Percentiles rank a stretch among this genome's conserved stretches.
Conservation (phyloP, 495 filamentous ascomycete genomes). For the Zalerion maritima region DNA sequence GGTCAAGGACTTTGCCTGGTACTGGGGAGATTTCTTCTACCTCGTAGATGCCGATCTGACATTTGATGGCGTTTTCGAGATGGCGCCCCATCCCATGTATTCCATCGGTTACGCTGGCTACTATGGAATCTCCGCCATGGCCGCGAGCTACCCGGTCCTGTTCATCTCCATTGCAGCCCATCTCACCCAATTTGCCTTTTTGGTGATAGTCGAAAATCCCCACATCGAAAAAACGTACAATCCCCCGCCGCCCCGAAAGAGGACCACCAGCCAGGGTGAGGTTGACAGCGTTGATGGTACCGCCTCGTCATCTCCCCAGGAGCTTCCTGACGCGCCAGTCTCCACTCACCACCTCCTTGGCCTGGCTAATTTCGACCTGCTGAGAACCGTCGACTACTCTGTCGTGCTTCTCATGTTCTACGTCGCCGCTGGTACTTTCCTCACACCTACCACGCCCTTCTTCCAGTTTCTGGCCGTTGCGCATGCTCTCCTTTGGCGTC, state of each 20-base stretch:
- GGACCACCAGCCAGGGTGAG: constrained; percentile 24
- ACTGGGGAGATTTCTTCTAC: constrained; percentile 99
- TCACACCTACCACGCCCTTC: constrained; percentile 62
- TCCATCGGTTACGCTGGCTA: constrained; percentile 96
- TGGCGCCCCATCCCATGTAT: constrained; percentile 99
- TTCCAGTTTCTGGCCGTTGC: constrained; percentile 66
- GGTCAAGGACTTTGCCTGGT: constrained; percentile 99
- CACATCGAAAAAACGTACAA: constrained; percentile 99
- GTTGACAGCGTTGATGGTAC: too few relatives aligned
- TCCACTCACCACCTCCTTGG: constrained; percentile 71
- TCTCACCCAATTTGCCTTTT: constrained; percentile 85
- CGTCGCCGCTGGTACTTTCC: constrained; percentile 51
- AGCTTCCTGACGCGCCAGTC: constrained; percentile 30
- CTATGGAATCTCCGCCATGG: constrained; percentile 97
- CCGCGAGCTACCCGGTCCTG: constrained; percentile 90
- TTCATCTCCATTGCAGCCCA: constrained; percentile 94
- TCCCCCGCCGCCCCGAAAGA: constrained; percentile 62
- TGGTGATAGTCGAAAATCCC: constrained; percentile 81
- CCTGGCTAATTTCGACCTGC: constrained; percentile 69
- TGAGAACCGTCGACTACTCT: constrained; percentile 70
- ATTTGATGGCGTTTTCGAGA: constrained; percentile 97
- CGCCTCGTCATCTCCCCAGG: background rate
- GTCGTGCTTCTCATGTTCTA: constrained; percentile 61
- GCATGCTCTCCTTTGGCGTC: constrained; percentile 67
- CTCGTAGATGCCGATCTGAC: constrained; percentile 95